These are phyloP conservation scores for Epichloe sibirici DNA, from an alignment of 2,329 filamentous ascomycete species.

Conservation along the genomic window DNA sequence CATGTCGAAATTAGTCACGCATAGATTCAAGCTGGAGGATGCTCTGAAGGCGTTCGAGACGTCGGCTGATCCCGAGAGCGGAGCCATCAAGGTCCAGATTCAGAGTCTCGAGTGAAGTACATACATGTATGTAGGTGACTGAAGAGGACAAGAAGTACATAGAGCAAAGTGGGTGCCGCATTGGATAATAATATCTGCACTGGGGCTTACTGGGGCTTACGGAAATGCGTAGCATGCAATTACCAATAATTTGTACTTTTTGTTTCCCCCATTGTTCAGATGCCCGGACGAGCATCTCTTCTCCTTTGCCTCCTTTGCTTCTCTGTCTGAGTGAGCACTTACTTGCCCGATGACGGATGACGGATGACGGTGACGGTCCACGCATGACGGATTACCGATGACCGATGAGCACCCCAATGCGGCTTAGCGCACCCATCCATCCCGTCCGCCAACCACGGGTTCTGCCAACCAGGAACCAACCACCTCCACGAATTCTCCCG, in stretches of 20 bases:
- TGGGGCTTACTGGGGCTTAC: too few relatives aligned
- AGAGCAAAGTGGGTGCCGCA: too few relatives aligned
- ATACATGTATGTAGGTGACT: too few relatives aligned
- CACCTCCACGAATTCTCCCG: constrained; percentile 30
- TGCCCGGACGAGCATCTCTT: not conserved
- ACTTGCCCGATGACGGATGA: too few relatives aligned
- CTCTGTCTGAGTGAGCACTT: too few relatives aligned
- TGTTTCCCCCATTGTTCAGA: too few relatives aligned
- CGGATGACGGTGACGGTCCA: too few relatives aligned
- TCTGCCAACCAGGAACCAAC: constrained; percentile 11
- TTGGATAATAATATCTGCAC: too few relatives aligned
- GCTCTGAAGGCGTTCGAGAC: constrained; percentile 83
- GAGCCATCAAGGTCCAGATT: constrained; percentile 97
- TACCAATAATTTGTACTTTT: too few relatives aligned
- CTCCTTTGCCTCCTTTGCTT: not conserved
- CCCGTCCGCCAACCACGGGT: constrained; percentile 9
- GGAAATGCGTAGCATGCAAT: too few relatives aligned
- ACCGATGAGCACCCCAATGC: constrained; percentile 12
- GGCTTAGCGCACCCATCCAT: constrained; percentile 15
- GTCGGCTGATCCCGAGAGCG: constrained; percentile 75
- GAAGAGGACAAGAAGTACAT: not conserved
- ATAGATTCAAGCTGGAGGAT: constrained; percentile 76
- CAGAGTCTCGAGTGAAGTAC: constrained; percentile 47
- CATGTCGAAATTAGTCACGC: constrained; percentile 72
- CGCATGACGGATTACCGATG: too few relatives aligned